phyloP scores from a whole-genome alignment of 352 stramenopile genomes.

The Peronospora destructor region DNA sequence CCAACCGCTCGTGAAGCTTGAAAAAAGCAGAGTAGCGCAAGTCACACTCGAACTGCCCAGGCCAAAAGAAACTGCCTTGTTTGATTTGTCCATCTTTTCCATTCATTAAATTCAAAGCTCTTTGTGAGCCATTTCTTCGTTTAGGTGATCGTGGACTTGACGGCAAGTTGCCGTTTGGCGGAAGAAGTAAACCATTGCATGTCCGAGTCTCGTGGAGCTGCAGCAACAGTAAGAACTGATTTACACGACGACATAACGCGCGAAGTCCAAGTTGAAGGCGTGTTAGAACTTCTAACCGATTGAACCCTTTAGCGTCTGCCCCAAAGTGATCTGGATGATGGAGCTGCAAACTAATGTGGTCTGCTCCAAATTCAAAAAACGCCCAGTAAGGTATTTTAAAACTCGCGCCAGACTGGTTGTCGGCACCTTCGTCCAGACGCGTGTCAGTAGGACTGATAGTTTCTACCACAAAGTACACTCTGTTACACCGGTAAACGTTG shows the following conservation, averaged over 20 bases:
- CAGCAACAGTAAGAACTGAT: slow-evolving; percentile 76
- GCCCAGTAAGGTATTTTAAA: slow-evolving; percentile 77
- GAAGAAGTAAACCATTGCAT: slow-evolving; percentile 67
- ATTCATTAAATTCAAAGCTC: slow-evolving; percentile 18
- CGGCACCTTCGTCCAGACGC: background rate
- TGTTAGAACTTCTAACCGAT: slow-evolving; percentile 63
- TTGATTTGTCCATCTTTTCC: slow-evolving; percentile 14
- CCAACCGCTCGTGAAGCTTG: slow-evolving; percentile 70
- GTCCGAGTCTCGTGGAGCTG: slow-evolving; percentile 80
- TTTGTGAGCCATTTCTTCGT: slow-evolving; percentile 26
- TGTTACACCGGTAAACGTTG: slow-evolving; percentile 47
- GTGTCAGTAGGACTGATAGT: slow-evolving; percentile 5
- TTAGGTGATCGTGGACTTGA: slow-evolving; percentile 40
- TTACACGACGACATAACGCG: slow-evolving; percentile 67
- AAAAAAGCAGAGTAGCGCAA: slow-evolving; percentile 76
- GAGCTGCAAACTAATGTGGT: slow-evolving; percentile 46
- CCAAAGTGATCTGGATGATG: slow-evolving; percentile 46
- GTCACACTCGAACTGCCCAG: slow-evolving; percentile 81
- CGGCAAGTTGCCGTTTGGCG: slow-evolving; percentile 28
- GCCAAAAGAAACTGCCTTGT: slow-evolving; percentile 67
- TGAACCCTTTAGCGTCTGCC: slow-evolving; percentile 20
- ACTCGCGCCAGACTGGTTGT: background rate
- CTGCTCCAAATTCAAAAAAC: slow-evolving; percentile 55
- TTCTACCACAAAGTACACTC: slow-evolving; percentile 67
- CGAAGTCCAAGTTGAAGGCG: slow-evolving; percentile 64